Evolutionary conservation across 2,329 filamentous ascomycete species (phyloP).

Genomic region (Fusarium tricinctum): DNA sequence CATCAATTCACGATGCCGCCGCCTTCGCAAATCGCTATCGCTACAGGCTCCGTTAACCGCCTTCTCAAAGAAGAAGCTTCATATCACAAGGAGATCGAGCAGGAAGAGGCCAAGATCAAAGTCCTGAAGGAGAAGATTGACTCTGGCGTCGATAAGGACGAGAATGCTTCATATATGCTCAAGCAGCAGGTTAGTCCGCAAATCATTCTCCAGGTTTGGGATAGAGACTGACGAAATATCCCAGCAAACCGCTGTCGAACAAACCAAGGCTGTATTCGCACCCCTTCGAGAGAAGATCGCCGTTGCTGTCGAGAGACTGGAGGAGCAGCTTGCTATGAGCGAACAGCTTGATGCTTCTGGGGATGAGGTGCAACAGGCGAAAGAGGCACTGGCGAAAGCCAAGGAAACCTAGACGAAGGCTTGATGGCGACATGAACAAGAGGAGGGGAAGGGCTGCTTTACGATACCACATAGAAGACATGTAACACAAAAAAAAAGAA

Average conservation of each 20-base stretch:
- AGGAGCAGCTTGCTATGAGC: constrained; percentile 79
- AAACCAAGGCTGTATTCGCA: constrained; percentile 87
- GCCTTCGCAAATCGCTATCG: constrained; percentile 81
- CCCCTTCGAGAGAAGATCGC: constrained; percentile 78
- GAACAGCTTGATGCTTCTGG: constrained; percentile 62
- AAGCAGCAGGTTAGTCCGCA: constrained; percentile 82
- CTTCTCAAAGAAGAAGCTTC: constrained; percentile 92
- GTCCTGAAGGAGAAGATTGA: constrained; percentile 74
- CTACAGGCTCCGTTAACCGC: constrained; percentile 82
- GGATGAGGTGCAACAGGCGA: constrained; percentile 69
- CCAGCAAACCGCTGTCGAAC: constrained; percentile 83
- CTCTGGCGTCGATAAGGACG: constrained; percentile 65
- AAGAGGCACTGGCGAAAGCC: constrained; percentile 65
- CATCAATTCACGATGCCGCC: constrained; percentile 73
- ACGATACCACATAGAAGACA: constrained; percentile 39
- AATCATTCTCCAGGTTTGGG: background rate
- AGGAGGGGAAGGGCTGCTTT: constrained; percentile 14
- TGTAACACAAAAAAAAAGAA: constrained; percentile 12
- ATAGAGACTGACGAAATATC: constrained; percentile 11
- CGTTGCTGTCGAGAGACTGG: constrained; percentile 78
- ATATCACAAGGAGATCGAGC: constrained; percentile 87
- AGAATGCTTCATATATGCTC: constrained; percentile 83
- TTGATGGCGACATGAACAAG: constrained; percentile 4
- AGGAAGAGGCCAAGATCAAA: constrained; percentile 79
- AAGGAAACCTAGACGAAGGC: constrained; percentile 53